Evolutionary conservation across 2,329 filamentous ascomycete genomes (phyloP).

Genomic region (Claviceps fusiformis): DNA sequence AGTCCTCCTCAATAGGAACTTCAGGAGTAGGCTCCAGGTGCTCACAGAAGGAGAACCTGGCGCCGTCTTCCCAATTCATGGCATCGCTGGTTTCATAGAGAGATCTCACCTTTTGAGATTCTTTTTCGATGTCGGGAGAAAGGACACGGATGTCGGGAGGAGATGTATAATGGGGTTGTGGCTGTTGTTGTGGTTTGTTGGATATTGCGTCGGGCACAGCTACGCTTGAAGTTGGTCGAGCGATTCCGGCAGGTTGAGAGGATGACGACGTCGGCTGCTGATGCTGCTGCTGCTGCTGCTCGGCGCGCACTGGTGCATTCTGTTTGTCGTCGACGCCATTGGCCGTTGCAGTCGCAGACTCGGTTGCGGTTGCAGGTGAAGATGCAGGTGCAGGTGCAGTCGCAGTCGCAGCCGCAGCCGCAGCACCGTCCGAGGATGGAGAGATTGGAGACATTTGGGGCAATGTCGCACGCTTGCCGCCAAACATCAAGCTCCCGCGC

Average conservation of each 20-base stretch:
- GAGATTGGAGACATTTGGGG: too few relatives aligned
- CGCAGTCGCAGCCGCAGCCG: neutral
- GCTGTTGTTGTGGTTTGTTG: neutral
- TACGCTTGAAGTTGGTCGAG: neutral
- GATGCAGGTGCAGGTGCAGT: too few relatives aligned
- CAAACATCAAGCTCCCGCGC: slow-evolving; percentile 49
- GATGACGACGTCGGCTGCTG: too few relatives aligned
- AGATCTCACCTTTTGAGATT: slow-evolving; percentile 55
- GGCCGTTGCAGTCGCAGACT: neutral
- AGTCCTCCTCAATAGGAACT: slow-evolving; percentile 37
- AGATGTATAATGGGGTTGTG: slow-evolving; percentile 3
- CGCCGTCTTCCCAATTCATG: slow-evolving; percentile 39
- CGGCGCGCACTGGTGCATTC: neutral
- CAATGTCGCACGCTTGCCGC: slow-evolving; percentile 25
- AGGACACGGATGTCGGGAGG: slow-evolving; percentile 38
- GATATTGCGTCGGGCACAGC: slow-evolving; percentile 2
- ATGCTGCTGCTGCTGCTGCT: too few relatives aligned
- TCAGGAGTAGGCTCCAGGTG: slow-evolving; percentile 35
- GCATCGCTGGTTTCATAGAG: slow-evolving; percentile 45
- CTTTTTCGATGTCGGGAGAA: slow-evolving; percentile 42
- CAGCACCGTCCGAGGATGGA: neutral
- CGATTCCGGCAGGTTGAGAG: too few relatives aligned
- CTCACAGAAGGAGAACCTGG: slow-evolving; percentile 32
- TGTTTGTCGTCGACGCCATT: neutral
- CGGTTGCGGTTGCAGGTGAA: too few relatives aligned